Conservation (phyloP, 169 alveolate species). For the Neospora caninum region DNA sequence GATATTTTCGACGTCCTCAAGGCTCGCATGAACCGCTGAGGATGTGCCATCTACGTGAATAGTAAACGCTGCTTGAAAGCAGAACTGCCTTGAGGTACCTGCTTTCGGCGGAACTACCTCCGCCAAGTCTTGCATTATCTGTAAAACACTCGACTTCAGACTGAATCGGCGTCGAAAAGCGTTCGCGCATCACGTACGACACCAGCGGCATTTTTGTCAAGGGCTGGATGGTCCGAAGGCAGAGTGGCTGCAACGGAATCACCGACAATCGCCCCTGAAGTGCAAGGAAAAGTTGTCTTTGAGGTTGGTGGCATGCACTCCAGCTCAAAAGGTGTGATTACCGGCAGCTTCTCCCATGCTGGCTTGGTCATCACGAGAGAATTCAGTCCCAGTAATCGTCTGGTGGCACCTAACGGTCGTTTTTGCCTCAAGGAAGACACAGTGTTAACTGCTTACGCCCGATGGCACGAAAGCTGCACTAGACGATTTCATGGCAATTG, state of each 20-base stretch:
- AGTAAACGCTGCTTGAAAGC: neutral
- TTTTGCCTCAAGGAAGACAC: no score
- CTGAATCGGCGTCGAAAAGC: neutral
- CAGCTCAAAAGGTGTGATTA: neutral
- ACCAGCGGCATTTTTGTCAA: constrained; percentile 5
- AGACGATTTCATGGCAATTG: neutral
- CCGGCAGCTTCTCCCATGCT: constrained; percentile 24
- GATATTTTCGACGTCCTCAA: neutral
- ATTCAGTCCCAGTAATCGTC: neutral
- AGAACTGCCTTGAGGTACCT: neutral
- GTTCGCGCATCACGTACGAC: neutral
- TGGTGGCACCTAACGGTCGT: neutral
- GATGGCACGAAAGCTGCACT: constrained; percentile 33
- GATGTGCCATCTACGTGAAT: neutral
- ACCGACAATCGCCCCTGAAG: neutral
- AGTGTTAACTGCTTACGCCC: neutral
- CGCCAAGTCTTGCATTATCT: constrained; percentile 1
- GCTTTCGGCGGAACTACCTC: neutral
- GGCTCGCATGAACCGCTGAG: neutral
- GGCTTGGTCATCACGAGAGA: neutral
- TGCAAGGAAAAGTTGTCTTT: neutral
- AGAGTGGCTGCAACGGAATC: neutral
- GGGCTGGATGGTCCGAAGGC: neutral
- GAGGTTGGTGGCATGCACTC: neutral
- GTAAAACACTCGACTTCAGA: neutral